Conservation (phyloP, 2,329 filamentous ascomycete genomes). For the Fusarium anthophilum region DNA sequence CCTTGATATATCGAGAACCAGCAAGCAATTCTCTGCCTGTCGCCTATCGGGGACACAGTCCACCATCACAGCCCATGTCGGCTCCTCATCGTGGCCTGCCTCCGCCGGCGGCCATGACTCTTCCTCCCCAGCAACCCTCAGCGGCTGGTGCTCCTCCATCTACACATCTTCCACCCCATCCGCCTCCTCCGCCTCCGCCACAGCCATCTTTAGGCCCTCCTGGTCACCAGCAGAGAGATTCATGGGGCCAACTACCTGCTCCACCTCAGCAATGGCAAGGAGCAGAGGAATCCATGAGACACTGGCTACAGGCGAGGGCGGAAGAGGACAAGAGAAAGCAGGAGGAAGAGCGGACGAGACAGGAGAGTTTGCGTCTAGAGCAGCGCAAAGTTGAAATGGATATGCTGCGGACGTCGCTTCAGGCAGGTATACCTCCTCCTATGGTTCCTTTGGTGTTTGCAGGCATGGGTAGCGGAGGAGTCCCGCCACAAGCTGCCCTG, state of each 20-base stretch:
- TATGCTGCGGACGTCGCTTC: conserved; percentile 74
- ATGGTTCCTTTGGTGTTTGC: conserved; percentile 81
- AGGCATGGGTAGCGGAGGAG: conserved; percentile 70
- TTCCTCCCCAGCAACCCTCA: conserved; percentile 59
- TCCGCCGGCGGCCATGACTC: conserved; percentile 71
- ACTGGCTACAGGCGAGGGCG: conserved; percentile 74
- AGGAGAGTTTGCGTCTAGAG: conserved; percentile 74
- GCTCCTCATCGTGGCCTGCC: conserved; percentile 75
- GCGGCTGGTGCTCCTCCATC: conserved; percentile 39
- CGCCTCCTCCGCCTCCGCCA: conserved; percentile 40
- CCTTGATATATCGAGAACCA: conserved; percentile 60
- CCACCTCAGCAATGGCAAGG: conserved; percentile 73
- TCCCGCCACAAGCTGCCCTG: conserved; percentile 67
- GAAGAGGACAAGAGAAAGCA: conserved; percentile 79
- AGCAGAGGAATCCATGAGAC: conserved; percentile 75
- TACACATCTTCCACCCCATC: conserved; percentile 45
- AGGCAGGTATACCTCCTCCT: conserved; percentile 75
- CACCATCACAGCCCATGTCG: conserved; percentile 69
- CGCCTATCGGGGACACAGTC: conserved; percentile 57
- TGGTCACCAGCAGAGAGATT: conserved; percentile 48
- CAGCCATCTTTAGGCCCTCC: conserved; percentile 42
- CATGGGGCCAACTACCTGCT: conserved; percentile 66
- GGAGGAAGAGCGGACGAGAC: conserved; percentile 75
- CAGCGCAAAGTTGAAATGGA: conserved; percentile 77
- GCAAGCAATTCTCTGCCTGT: conserved; percentile 53